Conservation (phyloP, 352 stramenopile genomes). For the Globisporangium paddicum region DNA sequence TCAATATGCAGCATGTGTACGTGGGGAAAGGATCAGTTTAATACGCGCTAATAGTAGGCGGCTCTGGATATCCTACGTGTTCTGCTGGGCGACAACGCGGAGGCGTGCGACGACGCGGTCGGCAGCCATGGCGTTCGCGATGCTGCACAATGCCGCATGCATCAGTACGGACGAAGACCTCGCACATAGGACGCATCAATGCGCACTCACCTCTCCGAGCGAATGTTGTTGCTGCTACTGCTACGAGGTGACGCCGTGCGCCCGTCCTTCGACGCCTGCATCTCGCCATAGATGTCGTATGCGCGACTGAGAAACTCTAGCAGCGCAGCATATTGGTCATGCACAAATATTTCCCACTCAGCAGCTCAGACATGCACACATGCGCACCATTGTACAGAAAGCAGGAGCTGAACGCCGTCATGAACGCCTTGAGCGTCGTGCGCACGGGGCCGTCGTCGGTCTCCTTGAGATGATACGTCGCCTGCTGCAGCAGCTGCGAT, state of each 20-base stretch:
- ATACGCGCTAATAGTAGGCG: too few species aligned
- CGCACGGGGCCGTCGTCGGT: conserved; percentile 22
- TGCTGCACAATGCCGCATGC: conserved; percentile 15
- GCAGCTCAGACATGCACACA: background rate
- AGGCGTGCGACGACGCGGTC: conserved; percentile 47
- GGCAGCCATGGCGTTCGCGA: conserved; percentile 35
- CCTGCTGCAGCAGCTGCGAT: conserved; percentile 29
- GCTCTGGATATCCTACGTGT: conserved; percentile 21
- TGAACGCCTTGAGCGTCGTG: conserved; percentile 25
- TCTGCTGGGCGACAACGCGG: conserved; percentile 43
- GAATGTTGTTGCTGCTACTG: conserved; percentile 7
- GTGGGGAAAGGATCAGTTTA: too few species aligned
- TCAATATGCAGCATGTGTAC: background rate
- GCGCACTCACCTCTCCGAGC: conserved; percentile 31
- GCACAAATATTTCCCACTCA: too few species aligned
- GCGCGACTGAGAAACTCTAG: conserved; percentile 48
- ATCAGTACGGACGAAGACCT: background rate
- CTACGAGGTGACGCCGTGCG: conserved; percentile 18
- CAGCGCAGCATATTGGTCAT: background rate
- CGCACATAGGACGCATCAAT: background rate
- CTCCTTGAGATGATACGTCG: conserved; percentile 32
- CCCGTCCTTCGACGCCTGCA: conserved; percentile 21
- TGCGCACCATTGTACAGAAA: conserved; percentile 52
- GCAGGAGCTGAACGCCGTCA: conserved; percentile 31
- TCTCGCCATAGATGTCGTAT: conserved; percentile 46